Evolutionary conservation across 805 yeast species (phyloP).

Genomic region (Candida nemodendra): DNA sequence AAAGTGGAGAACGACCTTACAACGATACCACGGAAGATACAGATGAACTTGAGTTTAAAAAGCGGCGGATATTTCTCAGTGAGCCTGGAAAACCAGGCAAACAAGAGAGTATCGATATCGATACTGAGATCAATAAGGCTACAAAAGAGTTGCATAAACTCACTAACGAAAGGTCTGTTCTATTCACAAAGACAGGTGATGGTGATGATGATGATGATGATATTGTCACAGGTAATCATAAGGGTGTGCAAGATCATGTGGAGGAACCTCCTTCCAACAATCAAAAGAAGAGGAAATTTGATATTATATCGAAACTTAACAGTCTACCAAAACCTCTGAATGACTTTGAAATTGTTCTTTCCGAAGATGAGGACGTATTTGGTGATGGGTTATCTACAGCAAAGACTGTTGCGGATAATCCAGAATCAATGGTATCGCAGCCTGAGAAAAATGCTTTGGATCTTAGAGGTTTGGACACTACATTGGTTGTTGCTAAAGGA

Average conservation of each 20-base stretch:
- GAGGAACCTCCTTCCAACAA: slow-evolving; percentile 16
- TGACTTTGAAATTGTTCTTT: slow-evolving; percentile 43
- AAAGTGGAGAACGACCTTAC: slow-evolving; percentile 18
- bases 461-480: not conserved
- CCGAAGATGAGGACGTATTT: slow-evolving; percentile 25
- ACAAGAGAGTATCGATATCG: slow-evolving; percentile 22
- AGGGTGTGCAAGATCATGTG: not conserved
- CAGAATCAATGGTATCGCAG: slow-evolving; percentile 43
- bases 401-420: slow-evolving; percentile 3
- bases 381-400: not conserved
- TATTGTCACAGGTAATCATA: slow-evolving; percentile 12
- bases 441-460: slow-evolving; percentile 36
- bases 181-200: slow-evolving; percentile 26
- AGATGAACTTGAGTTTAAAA: slow-evolving; percentile 30
- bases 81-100: slow-evolving; percentile 31
- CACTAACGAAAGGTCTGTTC: slow-evolving; percentile 35
- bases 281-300: slow-evolving; percentile 9
- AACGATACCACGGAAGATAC: slow-evolving; percentile 5
- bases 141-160: slow-evolving; percentile 34
- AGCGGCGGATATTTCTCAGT: slow-evolving; percentile 38
- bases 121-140: slow-evolving; percentile 35
- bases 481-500: not conserved
- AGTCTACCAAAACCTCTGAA: slow-evolving; percentile 30
- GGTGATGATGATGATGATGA: slow-evolving; percentile 15
- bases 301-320: slow-evolving; percentile 12